These are phyloP conservation scores for Cephalotrichum gorgonifer DNA, from an alignment of 2,329 filamentous ascomycete genomes.

Conservation along the genomic window DNA sequence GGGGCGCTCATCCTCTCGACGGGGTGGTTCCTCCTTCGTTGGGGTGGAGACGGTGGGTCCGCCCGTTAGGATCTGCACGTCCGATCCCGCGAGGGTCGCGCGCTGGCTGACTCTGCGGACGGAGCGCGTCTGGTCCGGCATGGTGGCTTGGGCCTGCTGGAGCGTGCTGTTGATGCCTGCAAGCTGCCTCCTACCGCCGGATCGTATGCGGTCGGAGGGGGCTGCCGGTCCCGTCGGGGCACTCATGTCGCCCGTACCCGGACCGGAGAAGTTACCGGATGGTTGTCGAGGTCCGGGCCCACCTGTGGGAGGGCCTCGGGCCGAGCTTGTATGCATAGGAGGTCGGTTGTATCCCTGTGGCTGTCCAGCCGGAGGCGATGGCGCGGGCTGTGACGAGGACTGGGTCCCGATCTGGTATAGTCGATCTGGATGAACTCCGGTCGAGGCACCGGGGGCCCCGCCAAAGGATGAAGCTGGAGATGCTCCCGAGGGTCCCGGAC, in stretches of 20 bases:
- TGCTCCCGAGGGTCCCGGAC: background rate
- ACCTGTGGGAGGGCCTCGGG: slow-evolving; percentile 4
- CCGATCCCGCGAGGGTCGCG: slow-evolving; percentile 37
- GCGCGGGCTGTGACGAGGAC: slow-evolving; percentile 17
- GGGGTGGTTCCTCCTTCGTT: slow-evolving; percentile 35
- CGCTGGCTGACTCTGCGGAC: slow-evolving; percentile 2
- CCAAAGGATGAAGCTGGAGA: slow-evolving; percentile 3
- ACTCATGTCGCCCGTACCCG: background rate
- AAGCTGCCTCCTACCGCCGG: slow-evolving; percentile 40
- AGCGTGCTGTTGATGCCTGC: slow-evolving; percentile 50
- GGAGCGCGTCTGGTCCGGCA: background rate
- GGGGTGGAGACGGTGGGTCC: slow-evolving; percentile 40
- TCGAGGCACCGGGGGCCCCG: slow-evolving; percentile 4
- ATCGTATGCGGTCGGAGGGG: slow-evolving; percentile 13
- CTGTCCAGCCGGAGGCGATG: slow-evolving; percentile 20
- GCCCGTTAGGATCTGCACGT: slow-evolving; percentile 45
- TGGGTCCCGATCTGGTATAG: slow-evolving; percentile 32
- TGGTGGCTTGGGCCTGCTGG: slow-evolving; percentile 34
- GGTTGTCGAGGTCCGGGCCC: slow-evolving; percentile 1
- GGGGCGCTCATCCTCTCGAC: slow-evolving; percentile 15
- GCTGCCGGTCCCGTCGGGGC: background rate
- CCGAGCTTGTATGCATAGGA: slow-evolving; percentile 4
- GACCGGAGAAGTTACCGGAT: slow-evolving; percentile 1
- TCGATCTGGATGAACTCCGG: slow-evolving; percentile 39
- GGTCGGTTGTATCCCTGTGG: slow-evolving; percentile 10